Conservation (phyloP, 768 basidiomycete species). For the Mycena metata region DNA sequence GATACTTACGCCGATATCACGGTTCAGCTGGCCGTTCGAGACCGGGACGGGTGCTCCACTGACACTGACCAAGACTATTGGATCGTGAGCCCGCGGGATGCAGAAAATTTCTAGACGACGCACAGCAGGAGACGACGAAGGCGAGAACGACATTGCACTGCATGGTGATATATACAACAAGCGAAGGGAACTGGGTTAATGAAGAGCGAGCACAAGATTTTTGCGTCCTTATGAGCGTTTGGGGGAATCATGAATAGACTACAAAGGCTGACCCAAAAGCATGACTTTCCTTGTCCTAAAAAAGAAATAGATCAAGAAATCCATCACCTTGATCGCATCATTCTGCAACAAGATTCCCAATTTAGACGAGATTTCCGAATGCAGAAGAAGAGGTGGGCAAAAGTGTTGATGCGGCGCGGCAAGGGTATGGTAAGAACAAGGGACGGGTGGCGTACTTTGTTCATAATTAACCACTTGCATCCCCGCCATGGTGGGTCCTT, state of each 20-base stretch:
- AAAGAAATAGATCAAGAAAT: no score
- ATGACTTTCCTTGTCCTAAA: not conserved
- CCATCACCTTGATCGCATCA: not conserved
- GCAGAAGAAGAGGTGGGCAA: conserved; percentile 5
- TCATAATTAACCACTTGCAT: no score
- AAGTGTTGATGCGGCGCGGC: no score
- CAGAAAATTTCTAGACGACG: not conserved
- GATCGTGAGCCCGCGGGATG: not conserved
- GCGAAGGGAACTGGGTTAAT: not conserved
- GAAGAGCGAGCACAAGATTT: conserved; percentile 3
- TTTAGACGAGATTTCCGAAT: conserved; percentile 20
- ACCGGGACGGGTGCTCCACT: conserved; percentile 20
- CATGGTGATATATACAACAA: conserved; percentile 17
- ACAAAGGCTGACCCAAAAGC: not conserved
- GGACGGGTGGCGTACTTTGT: no score
- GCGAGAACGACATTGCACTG: conserved; percentile 25
- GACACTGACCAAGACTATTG: not conserved
- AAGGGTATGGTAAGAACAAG: no score
- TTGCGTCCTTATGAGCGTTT: not conserved
- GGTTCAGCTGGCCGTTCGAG: not conserved
- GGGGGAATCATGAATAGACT: not conserved
- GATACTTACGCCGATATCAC: no score
- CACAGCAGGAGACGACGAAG: conserved; percentile 16
- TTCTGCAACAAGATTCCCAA: not conserved
- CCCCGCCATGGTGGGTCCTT: no score